Base-by-base conservation (phyloP, 2,329 filamentous ascomycete genomes). In the Cercospora canescens region DNA sequence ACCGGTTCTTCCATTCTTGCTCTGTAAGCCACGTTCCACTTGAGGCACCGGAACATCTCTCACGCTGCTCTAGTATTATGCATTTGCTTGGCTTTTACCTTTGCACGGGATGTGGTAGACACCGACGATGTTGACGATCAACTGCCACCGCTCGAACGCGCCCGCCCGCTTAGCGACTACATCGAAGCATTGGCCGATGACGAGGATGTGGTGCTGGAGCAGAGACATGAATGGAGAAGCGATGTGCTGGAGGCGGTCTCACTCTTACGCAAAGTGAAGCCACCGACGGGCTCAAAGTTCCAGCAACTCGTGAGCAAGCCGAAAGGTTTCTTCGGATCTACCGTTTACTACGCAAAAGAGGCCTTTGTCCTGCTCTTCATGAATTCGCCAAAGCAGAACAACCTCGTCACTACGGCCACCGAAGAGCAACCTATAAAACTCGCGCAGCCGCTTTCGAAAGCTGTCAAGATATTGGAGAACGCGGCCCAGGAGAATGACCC, bases 331-430 rank as follows among this genome's bases (percentile, higher is more conserved):
- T 66, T 89, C 6, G 86, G 85, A 41, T 82, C 84, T 64, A 80
- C 83, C 39, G 80, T 84, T 69, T 83, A 90, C 79, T 91, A 90
- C 74, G 83, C 84, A 41, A 86, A 87, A 72, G 82, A 89, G 75
- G 78, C 86, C 24, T 88, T 91, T 74, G 84, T 86, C 55, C 79
- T 89, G 32, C 79, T 91, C 18, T 90, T 90, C 75, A 86, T 90
- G 81, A 89, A 89, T 72, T 83, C 84, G 1, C 87, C 88, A 1
- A 77, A 81, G 16, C 77, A 82, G 41, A 79, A 82, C 34, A 79
- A 83, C 8, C 68, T 75, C 45, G 77, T 79, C 4, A 73, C 73
- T 6, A 71, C 69, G 3, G 77, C 80, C n/a, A 78, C 77, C 6
- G 74, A 76, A 24, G 64, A 76, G 12, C 73, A 78, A 34, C 71